Percentiles rank a stretch among this genome's conserved stretches.
Evolutionary conservation across 352 stramenopile genomes (phyloP).

Genomic region (Pythium folliculosum): DNA sequence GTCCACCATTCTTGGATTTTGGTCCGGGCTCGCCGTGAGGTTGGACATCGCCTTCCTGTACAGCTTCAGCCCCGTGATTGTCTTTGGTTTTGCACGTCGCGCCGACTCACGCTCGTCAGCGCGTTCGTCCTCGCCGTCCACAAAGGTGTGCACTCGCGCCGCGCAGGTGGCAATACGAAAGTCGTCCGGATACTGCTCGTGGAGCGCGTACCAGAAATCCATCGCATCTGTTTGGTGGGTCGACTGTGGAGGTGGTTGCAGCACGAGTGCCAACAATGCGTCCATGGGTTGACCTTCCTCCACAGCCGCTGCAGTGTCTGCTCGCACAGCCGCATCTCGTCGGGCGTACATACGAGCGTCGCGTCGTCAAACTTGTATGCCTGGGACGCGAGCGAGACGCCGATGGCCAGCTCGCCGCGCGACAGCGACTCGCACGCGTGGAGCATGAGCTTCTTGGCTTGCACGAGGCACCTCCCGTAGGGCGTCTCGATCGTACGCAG

Average conservation of each 20-base stretch:
- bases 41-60: neutral
- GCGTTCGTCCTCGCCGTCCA: neutral
- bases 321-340: neutral
- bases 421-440: neutral
- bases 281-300: neutral
- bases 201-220: neutral
- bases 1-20: neutral
- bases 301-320: neutral
- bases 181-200: slow-evolving; percentile 3
- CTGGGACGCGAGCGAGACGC: neutral
- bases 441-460: slow-evolving; percentile 9
- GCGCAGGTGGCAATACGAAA: neutral
- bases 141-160: neutral
- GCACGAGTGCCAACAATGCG: neutral
- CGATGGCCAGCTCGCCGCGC: neutral
- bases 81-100: too few relatives aligned
- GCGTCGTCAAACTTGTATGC: slow-evolving; percentile 5
- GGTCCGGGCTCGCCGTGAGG: neutral
- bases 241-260: neutral
- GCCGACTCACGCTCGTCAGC: neutral
- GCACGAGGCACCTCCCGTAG: neutral
- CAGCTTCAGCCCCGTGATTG: neutral
- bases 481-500: neutral
- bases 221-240: neutral
- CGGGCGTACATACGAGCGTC: neutral